Evolutionary conservation across 257 asterid species (phyloP), one percentile per base, ranked within the genome.

Genomic region (Solanum infundibuliforme): DNA sequence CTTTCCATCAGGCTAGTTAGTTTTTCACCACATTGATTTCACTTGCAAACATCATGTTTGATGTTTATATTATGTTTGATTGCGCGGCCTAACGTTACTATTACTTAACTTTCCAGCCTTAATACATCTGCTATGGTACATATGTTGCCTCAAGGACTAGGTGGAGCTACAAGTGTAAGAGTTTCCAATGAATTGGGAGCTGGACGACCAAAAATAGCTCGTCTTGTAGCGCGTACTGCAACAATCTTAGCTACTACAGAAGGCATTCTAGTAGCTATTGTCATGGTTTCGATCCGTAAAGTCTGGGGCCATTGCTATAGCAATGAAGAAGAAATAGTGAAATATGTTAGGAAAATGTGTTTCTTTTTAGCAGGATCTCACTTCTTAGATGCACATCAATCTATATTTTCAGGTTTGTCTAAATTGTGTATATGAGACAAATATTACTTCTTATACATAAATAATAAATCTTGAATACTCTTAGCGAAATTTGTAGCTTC

Each of bases 121-220:
- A 95, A 93, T 89, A 95, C 98, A 29, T 89, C 92, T 71, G n/a
- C 90, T 65, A 91, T 91, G 92, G 87, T 92, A 58, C 94, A 92
- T 92, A 94, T 94, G 98, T 92, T 94, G 27, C 96, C 98, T 12
- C 92, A 92, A 5, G 98, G 98, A 55, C 94, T 95, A 21, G 92
- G 96, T 52, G 91, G 96, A 85, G 95, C 96, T 18, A 90, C 88
- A 89, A 93, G 98, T 29, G 91, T 90, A 46, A 90, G 98, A 12
- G 94, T 95, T 39, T 92, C 98, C 7, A 95, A 95, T 79, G 95
- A 93, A 88, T 74, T 95, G 43, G 98, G 98, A 1, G 98, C 92
- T 3, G 94, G 95, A 41, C 85, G 90, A 87, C 94, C 96, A 8
- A 88, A 87, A 31, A 88, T 88, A 11, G 96, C 98, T 18, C 92